Percentiles rank a stretch among this genome's conserved stretches.
These are phyloP conservation scores for Rhizopogon rudus DNA, from an alignment of 768 basidiomycete species.

Conservation along the genomic window DNA sequence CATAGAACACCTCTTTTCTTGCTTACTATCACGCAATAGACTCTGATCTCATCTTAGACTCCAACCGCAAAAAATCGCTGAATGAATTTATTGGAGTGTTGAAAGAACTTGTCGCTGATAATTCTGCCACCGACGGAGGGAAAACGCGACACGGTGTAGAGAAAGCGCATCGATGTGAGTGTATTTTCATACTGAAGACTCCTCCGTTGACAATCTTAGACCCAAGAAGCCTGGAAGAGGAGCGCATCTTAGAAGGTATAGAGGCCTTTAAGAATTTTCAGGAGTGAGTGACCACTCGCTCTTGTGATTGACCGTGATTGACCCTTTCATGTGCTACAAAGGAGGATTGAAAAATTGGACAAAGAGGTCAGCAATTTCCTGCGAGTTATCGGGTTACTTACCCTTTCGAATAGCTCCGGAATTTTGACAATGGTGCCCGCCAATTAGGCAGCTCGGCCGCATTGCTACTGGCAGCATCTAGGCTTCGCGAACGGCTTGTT, in stretches of 20 bases:
- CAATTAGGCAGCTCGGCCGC: conserved; percentile 42
- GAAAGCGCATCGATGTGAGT: not conserved
- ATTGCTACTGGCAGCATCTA: conserved; percentile 38
- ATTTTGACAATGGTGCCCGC: conserved; percentile 39
- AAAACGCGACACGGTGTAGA: not conserved
- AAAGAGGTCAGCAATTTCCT: conserved; percentile 25
- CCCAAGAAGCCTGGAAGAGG: conserved; percentile 44
- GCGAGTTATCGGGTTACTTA: not conserved
- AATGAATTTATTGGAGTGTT: not conserved
- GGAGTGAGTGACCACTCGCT: conserved; percentile 28
- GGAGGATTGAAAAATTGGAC: conserved; percentile 35
- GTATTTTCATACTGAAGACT: not conserved
- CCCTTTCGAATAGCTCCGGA: conserved; percentile 29
- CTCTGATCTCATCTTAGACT: not conserved
- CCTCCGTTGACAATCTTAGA: conserved; percentile 1
- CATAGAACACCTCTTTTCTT: not conserved
- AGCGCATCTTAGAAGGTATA: conserved; percentile 43
- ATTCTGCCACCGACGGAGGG: not conserved
- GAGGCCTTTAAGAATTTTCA: conserved; percentile 44
- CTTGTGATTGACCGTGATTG: conserved; percentile 2
- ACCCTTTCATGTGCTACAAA: conserved; percentile 5
- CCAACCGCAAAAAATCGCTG: not conserved
- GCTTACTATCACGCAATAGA: not conserved
- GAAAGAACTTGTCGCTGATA: not conserved
- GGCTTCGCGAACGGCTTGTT: conserved; percentile 35